Percentiles rank a stretch among this genome's conserved stretches.
Conservation (phyloP, 169 alveolate genomes). For the Plasmodium sp. region DNA sequence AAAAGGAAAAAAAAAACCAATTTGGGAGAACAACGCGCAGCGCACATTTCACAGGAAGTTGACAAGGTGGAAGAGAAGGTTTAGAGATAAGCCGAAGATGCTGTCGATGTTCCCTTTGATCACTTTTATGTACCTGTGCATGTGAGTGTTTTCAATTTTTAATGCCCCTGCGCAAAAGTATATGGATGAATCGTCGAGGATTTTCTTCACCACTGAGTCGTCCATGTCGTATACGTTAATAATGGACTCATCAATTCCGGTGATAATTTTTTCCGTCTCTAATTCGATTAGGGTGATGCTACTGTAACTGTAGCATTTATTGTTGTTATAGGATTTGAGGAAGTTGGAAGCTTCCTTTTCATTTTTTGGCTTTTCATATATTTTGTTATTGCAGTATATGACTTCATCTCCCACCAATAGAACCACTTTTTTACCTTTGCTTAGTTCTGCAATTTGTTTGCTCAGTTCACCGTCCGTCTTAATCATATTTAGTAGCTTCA, state of each 20-base stretch:
- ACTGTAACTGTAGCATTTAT: conserved; percentile 43
- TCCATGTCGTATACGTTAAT: conserved; percentile 22
- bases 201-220: conserved; percentile 15
- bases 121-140: conserved; percentile 32
- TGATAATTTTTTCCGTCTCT: conserved; percentile 21
- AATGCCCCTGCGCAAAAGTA: conserved; percentile 72
- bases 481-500: conserved; percentile 30
- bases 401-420: conserved; percentile 68
- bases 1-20: background rate
- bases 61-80: conserved; percentile 44
- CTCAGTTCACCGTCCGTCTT: background rate
- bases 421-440: conserved; percentile 34
- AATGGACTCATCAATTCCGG: conserved; percentile 62
- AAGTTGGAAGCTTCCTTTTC: conserved; percentile 49
- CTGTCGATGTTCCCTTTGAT: conserved; percentile 66
- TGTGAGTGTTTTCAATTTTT: conserved; percentile 43
- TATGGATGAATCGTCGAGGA: conserved; percentile 19
- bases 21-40: background rate
- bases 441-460: background rate
- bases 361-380: conserved; percentile 53
- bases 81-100: conserved; percentile 60
- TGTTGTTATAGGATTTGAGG: conserved; percentile 56
- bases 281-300: conserved; percentile 42
- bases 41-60: background rate
- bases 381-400: conserved; percentile 52